A percentile compares a stretch with the other conserved stretches of the same genome.
These are phyloP conservation scores for Arthroderma sp. DNA, from an alignment of 2,329 filamentous ascomycete species.

Conservation along the genomic window DNA sequence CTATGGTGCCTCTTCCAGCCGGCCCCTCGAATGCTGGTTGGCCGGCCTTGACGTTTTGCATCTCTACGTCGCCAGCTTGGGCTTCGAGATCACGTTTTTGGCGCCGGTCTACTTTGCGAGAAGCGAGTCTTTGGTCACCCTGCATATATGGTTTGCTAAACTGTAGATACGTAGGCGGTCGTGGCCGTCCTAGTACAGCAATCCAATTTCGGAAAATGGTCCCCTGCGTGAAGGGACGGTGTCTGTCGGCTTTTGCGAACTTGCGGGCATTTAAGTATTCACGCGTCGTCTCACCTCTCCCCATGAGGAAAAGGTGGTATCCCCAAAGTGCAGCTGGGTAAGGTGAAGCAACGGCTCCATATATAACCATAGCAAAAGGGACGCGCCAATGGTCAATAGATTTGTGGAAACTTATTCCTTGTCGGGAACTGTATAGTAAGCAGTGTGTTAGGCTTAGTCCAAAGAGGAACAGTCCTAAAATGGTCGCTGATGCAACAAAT, in stretches of 20 bases:
- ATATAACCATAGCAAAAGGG: slow-evolving; percentile 79
- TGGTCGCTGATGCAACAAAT: slow-evolving; percentile 67
- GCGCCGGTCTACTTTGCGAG: slow-evolving; percentile 40
- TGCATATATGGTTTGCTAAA: slow-evolving; percentile 67
- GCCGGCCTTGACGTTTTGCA: slow-evolving; percentile 46
- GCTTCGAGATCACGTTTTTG: slow-evolving; percentile 37
- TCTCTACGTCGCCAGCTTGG: slow-evolving; percentile 51
- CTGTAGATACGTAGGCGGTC: slow-evolving; percentile 74
- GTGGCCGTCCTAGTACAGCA: slow-evolving; percentile 66
- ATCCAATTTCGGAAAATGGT: slow-evolving; percentile 65
- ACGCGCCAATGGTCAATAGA: slow-evolving; percentile 61
- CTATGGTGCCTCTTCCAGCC: slow-evolving; percentile 3
- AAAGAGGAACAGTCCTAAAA: slow-evolving; percentile 64
- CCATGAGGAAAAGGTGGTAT: slow-evolving; percentile 87
- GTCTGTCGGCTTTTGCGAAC: slow-evolving; percentile 81
- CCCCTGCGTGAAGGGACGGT: slow-evolving; percentile 76
- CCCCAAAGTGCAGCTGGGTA: slow-evolving; percentile 75
- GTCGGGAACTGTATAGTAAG: slow-evolving; percentile 52
- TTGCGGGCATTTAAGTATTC: slow-evolving; percentile 96
- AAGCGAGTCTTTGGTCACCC: slow-evolving; percentile 74
- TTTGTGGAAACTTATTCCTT: slow-evolving; percentile 52
- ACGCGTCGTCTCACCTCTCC: slow-evolving; percentile 81
- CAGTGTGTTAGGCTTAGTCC: slow-evolving; percentile 70
- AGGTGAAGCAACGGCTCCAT: slow-evolving; percentile 57
- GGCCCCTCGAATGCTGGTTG: slow-evolving; percentile 7